Evolutionary conservation across 176 grass and related monocot genomes (phyloP).

Genomic region (Pharus latifolius): DNA sequence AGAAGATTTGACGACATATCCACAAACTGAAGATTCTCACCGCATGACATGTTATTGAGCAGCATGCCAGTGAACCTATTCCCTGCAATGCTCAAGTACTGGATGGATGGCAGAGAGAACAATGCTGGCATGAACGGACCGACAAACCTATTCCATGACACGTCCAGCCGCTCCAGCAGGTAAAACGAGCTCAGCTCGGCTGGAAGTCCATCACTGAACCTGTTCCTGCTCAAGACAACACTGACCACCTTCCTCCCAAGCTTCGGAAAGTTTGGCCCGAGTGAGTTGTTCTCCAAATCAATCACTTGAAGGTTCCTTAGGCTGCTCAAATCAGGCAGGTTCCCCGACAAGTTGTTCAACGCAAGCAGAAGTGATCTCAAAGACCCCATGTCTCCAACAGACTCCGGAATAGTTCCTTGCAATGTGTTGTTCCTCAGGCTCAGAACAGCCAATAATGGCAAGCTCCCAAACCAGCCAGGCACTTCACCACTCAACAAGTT

Average conservation of each 20-base stretch:
- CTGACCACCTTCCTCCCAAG: constrained; percentile 63
- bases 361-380: constrained; percentile 60
- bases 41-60: constrained; percentile 60
- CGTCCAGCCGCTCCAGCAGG: constrained; percentile 66
- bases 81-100: constrained; percentile 52
- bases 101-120: constrained; percentile 66
- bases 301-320: constrained; percentile 65
- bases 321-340: constrained; percentile 56
- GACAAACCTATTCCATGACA: constrained; percentile 73
- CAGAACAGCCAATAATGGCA: constrained; percentile 60
- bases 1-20: constrained; percentile 85
- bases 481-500: constrained; percentile 68
- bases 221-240: constrained; percentile 59
- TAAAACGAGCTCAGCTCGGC: constrained; percentile 41
- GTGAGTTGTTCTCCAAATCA: constrained; percentile 76
- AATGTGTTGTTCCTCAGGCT: constrained; percentile 83
- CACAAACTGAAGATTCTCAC: constrained; percentile 49
- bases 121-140: constrained; percentile 53
- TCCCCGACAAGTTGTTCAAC: constrained; percentile 62
- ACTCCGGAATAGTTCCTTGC: constrained; percentile 41
- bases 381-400: constrained; percentile 31
- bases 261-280: constrained; percentile 72
- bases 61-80: constrained; percentile 85
- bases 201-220: constrained; percentile 53
- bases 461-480: constrained; percentile 30